phyloP scores from a whole-genome alignment of 768 basidiomycete genomes.

The Kwoniella botswanensis region DNA sequence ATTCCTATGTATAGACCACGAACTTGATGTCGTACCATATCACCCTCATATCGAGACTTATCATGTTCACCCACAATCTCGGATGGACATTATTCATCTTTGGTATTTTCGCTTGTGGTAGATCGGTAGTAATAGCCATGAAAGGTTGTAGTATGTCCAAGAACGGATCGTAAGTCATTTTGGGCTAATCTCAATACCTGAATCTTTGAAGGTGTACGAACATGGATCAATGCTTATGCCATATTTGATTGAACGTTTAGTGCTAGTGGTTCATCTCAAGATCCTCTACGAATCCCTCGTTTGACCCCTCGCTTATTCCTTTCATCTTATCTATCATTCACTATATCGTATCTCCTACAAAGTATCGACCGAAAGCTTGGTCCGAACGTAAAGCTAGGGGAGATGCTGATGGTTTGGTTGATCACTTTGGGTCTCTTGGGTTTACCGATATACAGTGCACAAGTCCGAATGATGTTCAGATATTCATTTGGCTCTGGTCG shows the following conservation, averaged over 20 bases:
- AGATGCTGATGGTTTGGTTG: neutral
- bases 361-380: neutral
- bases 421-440: neutral
- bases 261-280: neutral
- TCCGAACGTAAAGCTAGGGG: neutral
- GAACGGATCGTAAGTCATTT: neutral
- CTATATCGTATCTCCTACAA: neutral
- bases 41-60: neutral
- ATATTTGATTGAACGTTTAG: no score
- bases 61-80: neutral
- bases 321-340: neutral
- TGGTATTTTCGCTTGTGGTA: neutral
- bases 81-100: neutral
- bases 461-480: neutral
- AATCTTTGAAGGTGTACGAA: no score
- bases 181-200: no score
- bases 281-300: neutral
- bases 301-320: neutral
- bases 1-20: no score
- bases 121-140: neutral
- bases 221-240: no score
- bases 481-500: neutral
- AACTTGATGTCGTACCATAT: neutral
- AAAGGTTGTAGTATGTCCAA: neutral
- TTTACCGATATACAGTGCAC: neutral